Percentiles rank a stretch among this genome's conserved stretches.
phyloP scores from a whole-genome alignment of 1,284 basidiomycete genomes.

The Calocybe gambosa region DNA sequence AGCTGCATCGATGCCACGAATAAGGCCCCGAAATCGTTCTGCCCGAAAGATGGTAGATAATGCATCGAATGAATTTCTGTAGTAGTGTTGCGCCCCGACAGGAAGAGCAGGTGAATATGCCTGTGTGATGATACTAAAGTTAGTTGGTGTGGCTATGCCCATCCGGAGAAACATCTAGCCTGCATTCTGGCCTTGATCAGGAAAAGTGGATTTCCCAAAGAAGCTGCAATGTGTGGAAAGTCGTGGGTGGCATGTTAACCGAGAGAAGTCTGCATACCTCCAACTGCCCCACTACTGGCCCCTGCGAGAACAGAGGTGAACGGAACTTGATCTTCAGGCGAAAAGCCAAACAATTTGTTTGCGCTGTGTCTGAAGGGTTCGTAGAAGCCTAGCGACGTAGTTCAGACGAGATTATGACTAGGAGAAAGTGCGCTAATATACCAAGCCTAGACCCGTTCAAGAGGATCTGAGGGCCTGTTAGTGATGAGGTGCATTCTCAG shows the following conservation, averaged over 20 bases:
- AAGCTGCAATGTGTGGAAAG: constrained; percentile 45
- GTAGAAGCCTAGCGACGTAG: constrained; percentile 72
- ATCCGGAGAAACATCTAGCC: constrained; percentile 33
- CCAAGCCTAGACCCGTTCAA: constrained; percentile 94
- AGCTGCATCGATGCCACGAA: constrained; percentile 91
- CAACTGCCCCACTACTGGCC: constrained; percentile 84
- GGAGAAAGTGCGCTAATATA: constrained; percentile 25
- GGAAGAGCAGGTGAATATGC: constrained; percentile 93
- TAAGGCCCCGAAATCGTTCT: constrained; percentile 76
- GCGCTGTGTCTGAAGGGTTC: constrained; percentile 80
- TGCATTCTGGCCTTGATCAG: constrained; percentile 98
- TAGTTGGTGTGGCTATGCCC: background rate
- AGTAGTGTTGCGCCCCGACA: constrained; percentile 90
- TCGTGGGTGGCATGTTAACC: constrained; percentile 3
- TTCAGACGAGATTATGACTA: background rate
- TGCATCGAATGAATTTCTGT: constrained; percentile 80
- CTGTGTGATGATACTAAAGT: constrained; percentile 27
- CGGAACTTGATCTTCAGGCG: constrained; percentile 60
- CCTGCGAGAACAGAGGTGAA: constrained; percentile 80
- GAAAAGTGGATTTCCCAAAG: constrained; percentile 91
- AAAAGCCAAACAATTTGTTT: constrained; percentile 66
- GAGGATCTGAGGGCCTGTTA: constrained; percentile 53
- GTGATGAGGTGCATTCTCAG: constrained; percentile 11
- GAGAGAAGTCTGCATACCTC: constrained; percentile 48
- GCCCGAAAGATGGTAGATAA: constrained; percentile 72